phyloP scores from a whole-genome alignment of 768 basidiomycete species.

The Harrya chromipes region DNA sequence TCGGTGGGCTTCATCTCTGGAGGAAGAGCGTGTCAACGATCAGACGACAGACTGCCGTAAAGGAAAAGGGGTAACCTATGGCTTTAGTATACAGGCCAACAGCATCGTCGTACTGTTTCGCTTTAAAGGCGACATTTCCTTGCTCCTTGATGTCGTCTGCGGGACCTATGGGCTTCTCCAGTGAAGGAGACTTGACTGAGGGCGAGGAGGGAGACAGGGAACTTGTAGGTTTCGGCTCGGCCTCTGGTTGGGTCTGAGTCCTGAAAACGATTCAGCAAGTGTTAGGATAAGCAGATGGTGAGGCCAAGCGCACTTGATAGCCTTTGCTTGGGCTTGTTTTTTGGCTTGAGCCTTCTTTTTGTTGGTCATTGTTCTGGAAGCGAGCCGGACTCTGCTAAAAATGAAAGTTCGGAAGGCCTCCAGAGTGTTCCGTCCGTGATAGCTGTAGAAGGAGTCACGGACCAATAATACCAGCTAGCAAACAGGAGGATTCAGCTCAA shows the following conservation, averaged over 20 bases:
- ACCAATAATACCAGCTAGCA: not conserved
- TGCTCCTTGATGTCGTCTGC: slow-evolving; percentile 64
- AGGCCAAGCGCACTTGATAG: slow-evolving; percentile 20
- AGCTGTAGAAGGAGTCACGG: not conserved
- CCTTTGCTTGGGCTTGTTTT: slow-evolving; percentile 28
- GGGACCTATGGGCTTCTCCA: slow-evolving; percentile 33
- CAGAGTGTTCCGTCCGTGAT: slow-evolving; percentile 3
- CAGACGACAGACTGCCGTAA: slow-evolving; percentile 20
- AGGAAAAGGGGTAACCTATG: slow-evolving; percentile 45
- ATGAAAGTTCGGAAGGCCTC: slow-evolving; percentile 6
- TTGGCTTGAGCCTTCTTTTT: slow-evolving; percentile 30
- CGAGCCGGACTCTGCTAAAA: not conserved
- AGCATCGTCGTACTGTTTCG: slow-evolving; percentile 61
- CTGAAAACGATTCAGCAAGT: slow-evolving; percentile 12
- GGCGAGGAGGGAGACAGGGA: slow-evolving; percentile 18
- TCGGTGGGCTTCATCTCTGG: slow-evolving; percentile 60
- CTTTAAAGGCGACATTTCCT: slow-evolving; percentile 75
- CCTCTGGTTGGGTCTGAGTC: slow-evolving; percentile 12
- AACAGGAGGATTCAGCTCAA: not conserved
- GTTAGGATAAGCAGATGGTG: not conserved
- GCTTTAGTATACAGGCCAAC: slow-evolving; percentile 73
- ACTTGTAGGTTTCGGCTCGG: slow-evolving; percentile 11
- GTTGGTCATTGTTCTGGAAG: slow-evolving; percentile 25
- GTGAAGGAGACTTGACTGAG: slow-evolving; percentile 6
- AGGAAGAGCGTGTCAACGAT: slow-evolving; percentile 3